Evolutionary conservation across 1,139 yeast species (phyloP).

Genomic region (Kluyveromyces marxianus): DNA sequence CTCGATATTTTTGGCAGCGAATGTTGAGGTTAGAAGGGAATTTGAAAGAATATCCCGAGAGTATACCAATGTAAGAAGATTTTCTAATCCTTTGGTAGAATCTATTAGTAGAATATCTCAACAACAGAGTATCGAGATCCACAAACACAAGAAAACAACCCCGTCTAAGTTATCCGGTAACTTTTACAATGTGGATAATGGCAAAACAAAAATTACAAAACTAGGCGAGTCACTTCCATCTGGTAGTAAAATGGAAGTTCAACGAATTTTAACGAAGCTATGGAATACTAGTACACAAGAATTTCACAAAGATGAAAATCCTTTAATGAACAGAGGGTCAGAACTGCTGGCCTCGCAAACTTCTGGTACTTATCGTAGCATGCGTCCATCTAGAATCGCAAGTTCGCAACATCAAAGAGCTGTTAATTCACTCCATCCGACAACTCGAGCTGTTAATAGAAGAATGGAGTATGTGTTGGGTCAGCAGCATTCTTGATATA

Average conservation of each 20-base stretch:
- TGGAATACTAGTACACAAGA: constrained; percentile 26
- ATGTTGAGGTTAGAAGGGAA: constrained; percentile 62
- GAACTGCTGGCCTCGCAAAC: constrained; percentile 7
- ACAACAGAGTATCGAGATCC: constrained; percentile 11
- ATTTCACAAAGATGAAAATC: constrained; percentile 23
- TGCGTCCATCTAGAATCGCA: constrained; percentile 6
- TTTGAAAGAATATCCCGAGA: constrained; percentile 72
- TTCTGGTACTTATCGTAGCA: constrained; percentile 2
- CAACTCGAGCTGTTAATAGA: constrained; percentile 29
- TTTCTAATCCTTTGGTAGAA: constrained; percentile 61
- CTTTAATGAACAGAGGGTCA: constrained; percentile 14
- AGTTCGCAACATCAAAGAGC: constrained; percentile 21
- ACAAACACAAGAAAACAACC: constrained; percentile 7
- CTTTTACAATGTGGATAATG: background rate
- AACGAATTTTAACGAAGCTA: constrained; percentile 20
- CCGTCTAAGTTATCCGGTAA: background rate
- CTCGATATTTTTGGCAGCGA: constrained; percentile 39
- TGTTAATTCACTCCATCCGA: constrained; percentile 27
- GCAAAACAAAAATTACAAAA: background rate
- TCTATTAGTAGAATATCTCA: constrained; percentile 43
- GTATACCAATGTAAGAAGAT: constrained; percentile 60
- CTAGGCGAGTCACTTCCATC: background rate
- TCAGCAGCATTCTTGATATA: constrained; percentile 14
- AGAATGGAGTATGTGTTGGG: constrained; percentile 23
- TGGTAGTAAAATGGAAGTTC: constrained; percentile 17